phyloP scores from a whole-genome alignment of 2,329 filamentous ascomycete genomes.

The Calonectria henricotiae region DNA sequence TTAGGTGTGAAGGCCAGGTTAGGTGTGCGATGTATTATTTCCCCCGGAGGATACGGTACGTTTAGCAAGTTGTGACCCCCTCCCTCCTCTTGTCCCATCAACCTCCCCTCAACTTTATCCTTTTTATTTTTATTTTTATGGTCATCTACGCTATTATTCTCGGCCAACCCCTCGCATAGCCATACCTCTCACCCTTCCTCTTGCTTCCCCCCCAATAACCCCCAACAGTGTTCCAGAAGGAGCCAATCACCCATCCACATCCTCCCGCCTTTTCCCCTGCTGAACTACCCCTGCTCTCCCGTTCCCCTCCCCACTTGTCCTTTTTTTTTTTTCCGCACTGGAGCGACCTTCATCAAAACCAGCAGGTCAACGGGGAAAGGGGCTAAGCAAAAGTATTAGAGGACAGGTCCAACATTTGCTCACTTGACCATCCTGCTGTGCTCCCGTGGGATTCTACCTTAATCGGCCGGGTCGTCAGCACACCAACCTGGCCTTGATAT shows the following conservation, averaged over 20 bases:
- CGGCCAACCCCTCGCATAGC: background rate
- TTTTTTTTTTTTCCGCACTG: constrained; percentile 10
- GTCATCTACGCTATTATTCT: background rate
- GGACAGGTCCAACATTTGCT: constrained; percentile 20
- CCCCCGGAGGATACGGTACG: background rate
- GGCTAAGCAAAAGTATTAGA: constrained; percentile 23
- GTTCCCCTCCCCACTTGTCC: constrained; percentile 23
- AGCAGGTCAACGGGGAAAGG: constrained; percentile 20
- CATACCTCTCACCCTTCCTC: constrained; percentile 2
- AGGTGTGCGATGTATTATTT: no score
- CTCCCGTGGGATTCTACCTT: constrained; percentile 21
- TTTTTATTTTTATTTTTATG: background rate
- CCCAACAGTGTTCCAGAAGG: constrained; percentile 15
- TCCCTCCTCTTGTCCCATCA: background rate
- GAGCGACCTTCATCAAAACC: constrained; percentile 15
- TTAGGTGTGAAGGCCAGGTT: no score
- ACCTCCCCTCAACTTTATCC: constrained; percentile 8
- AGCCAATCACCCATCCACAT: constrained; percentile 24
- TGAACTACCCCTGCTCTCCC: constrained; percentile 28
- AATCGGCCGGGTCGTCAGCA: constrained; percentile 21
- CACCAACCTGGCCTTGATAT: background rate
- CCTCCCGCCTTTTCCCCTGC: constrained; percentile 28
- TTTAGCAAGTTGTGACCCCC: background rate
- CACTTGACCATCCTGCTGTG: constrained; percentile 17
- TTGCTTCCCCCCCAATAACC: background rate